phyloP scores from a whole-genome alignment of 192 early-diverging fungal species.

The Gaertneriomyces sp. region DNA sequence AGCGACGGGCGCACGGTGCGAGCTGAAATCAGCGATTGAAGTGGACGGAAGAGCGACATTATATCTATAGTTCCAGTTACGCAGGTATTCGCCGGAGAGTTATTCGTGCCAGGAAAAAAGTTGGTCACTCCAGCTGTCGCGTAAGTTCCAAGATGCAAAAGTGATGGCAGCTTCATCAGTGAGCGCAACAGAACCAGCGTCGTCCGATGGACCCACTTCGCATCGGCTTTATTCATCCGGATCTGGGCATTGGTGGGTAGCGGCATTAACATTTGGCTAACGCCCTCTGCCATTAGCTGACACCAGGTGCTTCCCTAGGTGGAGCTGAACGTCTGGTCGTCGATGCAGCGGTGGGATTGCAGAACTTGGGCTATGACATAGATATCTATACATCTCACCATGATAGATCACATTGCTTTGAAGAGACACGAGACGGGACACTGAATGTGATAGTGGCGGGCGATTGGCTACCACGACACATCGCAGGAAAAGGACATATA shows the following conservation, averaged over 20 bases:
- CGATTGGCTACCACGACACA: constrained; percentile 67
- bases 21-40: too few relatives aligned
- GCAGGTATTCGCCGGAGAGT: too few relatives aligned
- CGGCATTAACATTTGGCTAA: neutral
- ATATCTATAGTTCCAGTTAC: too few relatives aligned
- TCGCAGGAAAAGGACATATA: constrained; percentile 73
- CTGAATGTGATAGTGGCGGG: constrained; percentile 70
- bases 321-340: constrained; percentile 94
- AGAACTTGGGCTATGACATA: constrained; percentile 74
- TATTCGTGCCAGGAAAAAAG: too few relatives aligned
- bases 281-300: neutral
- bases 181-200: too few relatives aligned
- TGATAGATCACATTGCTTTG: constrained; percentile 82
- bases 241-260: constrained; percentile 83
- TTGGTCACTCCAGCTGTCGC: too few relatives aligned
- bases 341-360: constrained; percentile 81
- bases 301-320: constrained; percentile 40
- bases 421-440: constrained; percentile 85
- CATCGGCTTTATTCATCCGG: constrained; percentile 86
- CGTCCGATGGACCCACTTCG: constrained; percentile 1
- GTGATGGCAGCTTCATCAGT: too few relatives aligned
- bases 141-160: too few relatives aligned
- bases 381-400: constrained; percentile 88
- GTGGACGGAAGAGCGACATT: too few relatives aligned
- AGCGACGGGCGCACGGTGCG: too few relatives aligned